Conservation (phyloP, 352 stramenopile species). For the Globisporangium apiculatum region DNA sequence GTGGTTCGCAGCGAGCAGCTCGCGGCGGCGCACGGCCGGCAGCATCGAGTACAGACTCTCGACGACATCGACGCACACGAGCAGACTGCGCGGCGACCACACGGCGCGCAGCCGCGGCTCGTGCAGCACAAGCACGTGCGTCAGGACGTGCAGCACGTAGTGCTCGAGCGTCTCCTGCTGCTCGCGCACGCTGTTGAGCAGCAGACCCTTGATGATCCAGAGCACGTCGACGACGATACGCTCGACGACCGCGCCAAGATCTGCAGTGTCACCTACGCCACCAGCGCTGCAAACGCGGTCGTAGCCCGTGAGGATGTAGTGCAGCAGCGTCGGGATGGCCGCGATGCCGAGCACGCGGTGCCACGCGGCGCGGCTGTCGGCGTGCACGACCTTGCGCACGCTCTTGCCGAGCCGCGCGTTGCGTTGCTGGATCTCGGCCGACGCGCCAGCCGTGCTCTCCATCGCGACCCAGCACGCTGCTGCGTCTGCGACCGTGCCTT, state of each 20-base stretch:
- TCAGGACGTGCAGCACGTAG: slow-evolving; percentile 63
- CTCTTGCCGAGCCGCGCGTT: slow-evolving; percentile 54
- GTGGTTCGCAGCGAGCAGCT: slow-evolving; percentile 30
- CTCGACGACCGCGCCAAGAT: slow-evolving; percentile 26
- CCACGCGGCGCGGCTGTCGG: slow-evolving; percentile 43
- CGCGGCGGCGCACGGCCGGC: slow-evolving; percentile 17
- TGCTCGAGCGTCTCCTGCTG: slow-evolving; percentile 48
- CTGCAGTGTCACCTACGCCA: not conserved
- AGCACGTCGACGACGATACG: slow-evolving; percentile 52
- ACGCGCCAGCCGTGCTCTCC: slow-evolving; percentile 42
- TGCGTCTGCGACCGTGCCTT: slow-evolving; percentile 32
- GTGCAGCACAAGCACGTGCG: slow-evolving; percentile 51
- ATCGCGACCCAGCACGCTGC: slow-evolving; percentile 62
- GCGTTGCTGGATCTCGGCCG: slow-evolving; percentile 69
- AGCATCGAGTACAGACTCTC: slow-evolving; percentile 44
- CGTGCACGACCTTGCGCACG: slow-evolving; percentile 36
- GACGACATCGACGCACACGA: slow-evolving; percentile 64
- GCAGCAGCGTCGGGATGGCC: slow-evolving; percentile 41
- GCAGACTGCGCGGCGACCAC: slow-evolving; percentile 61
- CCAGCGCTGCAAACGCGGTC: slow-evolving; percentile 18
- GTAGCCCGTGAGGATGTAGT: slow-evolving; percentile 56
- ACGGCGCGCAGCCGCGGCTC: slow-evolving; percentile 23
- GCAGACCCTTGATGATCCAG: slow-evolving; percentile 59
- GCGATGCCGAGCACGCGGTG: slow-evolving; percentile 47
- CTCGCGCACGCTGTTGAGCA: slow-evolving; percentile 46